These are phyloP conservation scores for Blastobotrys peoriensis DNA, from an alignment of 805 yeast genomes.

Conservation along the genomic window DNA sequence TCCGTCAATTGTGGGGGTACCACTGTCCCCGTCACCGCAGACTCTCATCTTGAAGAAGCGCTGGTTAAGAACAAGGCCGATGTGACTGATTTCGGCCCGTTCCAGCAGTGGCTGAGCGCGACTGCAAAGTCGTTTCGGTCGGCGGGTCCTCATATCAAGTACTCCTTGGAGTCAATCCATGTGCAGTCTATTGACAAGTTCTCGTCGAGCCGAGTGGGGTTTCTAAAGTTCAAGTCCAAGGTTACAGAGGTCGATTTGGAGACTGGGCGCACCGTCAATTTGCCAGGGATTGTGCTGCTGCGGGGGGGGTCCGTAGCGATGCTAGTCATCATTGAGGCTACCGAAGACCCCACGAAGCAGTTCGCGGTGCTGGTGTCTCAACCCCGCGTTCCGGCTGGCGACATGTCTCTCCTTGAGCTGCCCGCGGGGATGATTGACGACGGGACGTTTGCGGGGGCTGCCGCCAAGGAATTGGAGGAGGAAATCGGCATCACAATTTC, in stretches of 20 bases:
- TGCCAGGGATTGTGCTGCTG: constrained; percentile 25
- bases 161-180: constrained; percentile 14
- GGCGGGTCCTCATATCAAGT: constrained; percentile 4
- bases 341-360: constrained; percentile 13
- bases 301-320: constrained; percentile 25
- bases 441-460: constrained; percentile 22
- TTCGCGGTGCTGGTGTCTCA: constrained; percentile 20
- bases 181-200: constrained; percentile 23
- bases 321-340: constrained; percentile 19
- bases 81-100: constrained; percentile 12
- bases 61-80: constrained; percentile 1
- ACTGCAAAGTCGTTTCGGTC: constrained; percentile 1
- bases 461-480: constrained; percentile 25
- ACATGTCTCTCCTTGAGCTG: constrained; percentile 19
- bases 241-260: constrained; percentile 15
- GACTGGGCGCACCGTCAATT: constrained; percentile 10
- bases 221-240: constrained; percentile 21
- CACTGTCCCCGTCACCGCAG: not conserved
- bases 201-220: constrained; percentile 19
- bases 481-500: constrained; percentile 23
- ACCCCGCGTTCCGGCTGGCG: constrained; percentile 23
- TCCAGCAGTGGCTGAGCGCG: constrained; percentile 8
- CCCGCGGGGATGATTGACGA: constrained; percentile 28
- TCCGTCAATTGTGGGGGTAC: not conserved
- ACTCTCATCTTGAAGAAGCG: not conserved